phyloP scores from a whole-genome alignment of 345 rosid genomes.

The Alliaria petiolata region DNA sequence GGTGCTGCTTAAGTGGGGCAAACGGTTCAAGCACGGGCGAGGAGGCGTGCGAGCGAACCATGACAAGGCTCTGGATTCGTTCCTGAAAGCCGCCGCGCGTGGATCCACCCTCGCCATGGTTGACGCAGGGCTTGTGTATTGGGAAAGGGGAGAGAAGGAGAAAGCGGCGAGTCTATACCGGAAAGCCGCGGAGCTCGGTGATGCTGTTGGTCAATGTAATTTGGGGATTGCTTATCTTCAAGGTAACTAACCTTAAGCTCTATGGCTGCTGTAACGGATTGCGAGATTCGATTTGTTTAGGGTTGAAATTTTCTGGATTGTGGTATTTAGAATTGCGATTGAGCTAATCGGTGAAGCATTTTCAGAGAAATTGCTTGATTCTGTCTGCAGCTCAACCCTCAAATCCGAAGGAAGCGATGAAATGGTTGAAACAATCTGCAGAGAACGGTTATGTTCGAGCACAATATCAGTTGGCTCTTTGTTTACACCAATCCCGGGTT shows the following conservation, averaged over 20 bases:
- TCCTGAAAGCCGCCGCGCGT: constrained; percentile 71
- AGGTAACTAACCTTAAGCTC: constrained; percentile 43
- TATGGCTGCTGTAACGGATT: not conserved
- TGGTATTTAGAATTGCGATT: not conserved
- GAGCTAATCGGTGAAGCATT: not conserved
- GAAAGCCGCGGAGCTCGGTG: constrained; percentile 81
- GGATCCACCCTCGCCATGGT: constrained; percentile 97
- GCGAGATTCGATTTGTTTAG: not conserved
- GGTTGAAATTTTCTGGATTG: not conserved
- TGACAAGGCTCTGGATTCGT: constrained; percentile 78
- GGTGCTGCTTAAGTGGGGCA: constrained; percentile 71
- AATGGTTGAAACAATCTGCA: constrained; percentile 65
- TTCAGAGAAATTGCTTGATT: constrained; percentile 2
- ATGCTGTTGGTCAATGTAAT: constrained; percentile 73
- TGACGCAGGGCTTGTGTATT: constrained; percentile 83
- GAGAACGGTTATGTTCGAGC: constrained; percentile 66
- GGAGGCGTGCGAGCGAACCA: constrained; percentile 58
- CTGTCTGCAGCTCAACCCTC: constrained; percentile 57
- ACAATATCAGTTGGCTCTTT: constrained; percentile 83
- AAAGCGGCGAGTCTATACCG: constrained; percentile 52
- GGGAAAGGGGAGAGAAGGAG: constrained; percentile 67
- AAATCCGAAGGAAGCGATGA: constrained; percentile 53
- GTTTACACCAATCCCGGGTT: constrained; percentile 67
- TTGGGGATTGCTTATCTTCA: constrained; percentile 76
- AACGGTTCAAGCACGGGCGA: constrained; percentile 81